phyloP scores from a whole-genome alignment of 345 rosid species.

The Aethionema arabicum region DNA sequence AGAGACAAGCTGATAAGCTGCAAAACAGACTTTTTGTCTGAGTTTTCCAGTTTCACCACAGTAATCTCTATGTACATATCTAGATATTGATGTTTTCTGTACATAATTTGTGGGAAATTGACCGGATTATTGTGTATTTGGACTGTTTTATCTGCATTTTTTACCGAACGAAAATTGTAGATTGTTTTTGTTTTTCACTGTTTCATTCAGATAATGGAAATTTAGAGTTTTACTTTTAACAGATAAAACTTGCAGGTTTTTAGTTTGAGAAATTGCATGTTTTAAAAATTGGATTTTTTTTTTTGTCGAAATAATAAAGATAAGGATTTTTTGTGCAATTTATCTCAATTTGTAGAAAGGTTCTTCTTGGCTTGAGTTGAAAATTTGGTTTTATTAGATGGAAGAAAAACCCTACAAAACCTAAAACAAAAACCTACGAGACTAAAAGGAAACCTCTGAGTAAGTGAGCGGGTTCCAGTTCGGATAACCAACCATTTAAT shows the following conservation, averaged over 20 bases:
- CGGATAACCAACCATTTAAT: neutral
- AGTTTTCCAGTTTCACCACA: constrained; percentile 1
- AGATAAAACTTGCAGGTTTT: too few relatives aligned
- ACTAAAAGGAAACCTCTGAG: constrained; percentile 7
- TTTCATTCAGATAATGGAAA: too few relatives aligned
- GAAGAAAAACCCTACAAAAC: neutral
- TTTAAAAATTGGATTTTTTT: too few relatives aligned
- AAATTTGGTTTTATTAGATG: too few relatives aligned
- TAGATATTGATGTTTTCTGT: constrained; percentile 4
- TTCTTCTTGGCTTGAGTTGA: too few relatives aligned
- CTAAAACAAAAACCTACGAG: neutral
- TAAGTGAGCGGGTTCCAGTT: constrained; percentile 2
- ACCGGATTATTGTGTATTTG: neutral
- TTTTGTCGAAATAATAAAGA: too few relatives aligned
- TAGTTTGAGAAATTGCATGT: too few relatives aligned
- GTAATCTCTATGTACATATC: neutral
- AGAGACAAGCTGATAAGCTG: constrained; percentile 25
- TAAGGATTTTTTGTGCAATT: too few relatives aligned
- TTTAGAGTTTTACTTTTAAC: too few relatives aligned
- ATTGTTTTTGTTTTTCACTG: too few relatives aligned
- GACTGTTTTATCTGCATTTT: constrained; percentile 5
- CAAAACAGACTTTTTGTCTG: constrained; percentile 13
- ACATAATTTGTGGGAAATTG: constrained; percentile 1
- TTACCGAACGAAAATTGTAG: too few relatives aligned
- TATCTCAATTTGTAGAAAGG: too few relatives aligned